Evolutionary conservation across 2,329 filamentous ascomycete species (phyloP).

Genomic region (Fusarium austroafricanum): DNA sequence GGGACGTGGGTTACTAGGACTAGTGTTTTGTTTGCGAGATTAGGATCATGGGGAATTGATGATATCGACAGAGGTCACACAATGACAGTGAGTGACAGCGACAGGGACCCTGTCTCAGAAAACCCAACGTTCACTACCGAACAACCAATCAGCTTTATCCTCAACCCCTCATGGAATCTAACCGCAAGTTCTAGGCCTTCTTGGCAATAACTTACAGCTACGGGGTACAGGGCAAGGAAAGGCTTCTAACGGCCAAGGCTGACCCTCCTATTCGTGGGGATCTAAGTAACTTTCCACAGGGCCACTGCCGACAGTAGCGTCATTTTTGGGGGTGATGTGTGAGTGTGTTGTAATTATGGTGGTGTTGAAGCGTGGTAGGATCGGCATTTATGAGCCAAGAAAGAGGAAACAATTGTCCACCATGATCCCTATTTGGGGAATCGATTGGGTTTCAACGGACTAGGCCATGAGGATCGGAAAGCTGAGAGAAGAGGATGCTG

Average conservation of each 20-base stretch:
- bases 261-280: slow-evolving; percentile 24
- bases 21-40: slow-evolving; percentile 13
- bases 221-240: not conserved
- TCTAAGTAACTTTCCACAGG: slow-evolving; percentile 2
- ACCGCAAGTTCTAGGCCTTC: slow-evolving; percentile 34
- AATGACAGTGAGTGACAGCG: not conserved
- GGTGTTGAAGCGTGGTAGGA: slow-evolving; percentile 23
- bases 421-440: slow-evolving; percentile 6
- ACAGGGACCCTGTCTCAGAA: slow-evolving; percentile 14
- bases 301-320: slow-evolving; percentile 38
- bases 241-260: slow-evolving; percentile 4
- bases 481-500: not conserved
- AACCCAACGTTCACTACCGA: slow-evolving; percentile 29
- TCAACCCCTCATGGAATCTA: slow-evolving; percentile 17
- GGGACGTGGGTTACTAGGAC: slow-evolving; percentile 18
- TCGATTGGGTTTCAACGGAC: slow-evolving; percentile 24
- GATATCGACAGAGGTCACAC: not conserved
- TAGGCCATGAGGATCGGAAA: slow-evolving; percentile 6
- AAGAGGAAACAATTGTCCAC: slow-evolving; percentile 8
- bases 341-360: not conserved
- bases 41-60: not conserved
- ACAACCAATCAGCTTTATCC: slow-evolving; percentile 22
- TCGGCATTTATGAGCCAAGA: slow-evolving; percentile 13
- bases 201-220: slow-evolving; percentile 18
- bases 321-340: not conserved